Conservation (phyloP, 2,329 filamentous ascomycete genomes). For the Coniochaeta ligniaria region DNA sequence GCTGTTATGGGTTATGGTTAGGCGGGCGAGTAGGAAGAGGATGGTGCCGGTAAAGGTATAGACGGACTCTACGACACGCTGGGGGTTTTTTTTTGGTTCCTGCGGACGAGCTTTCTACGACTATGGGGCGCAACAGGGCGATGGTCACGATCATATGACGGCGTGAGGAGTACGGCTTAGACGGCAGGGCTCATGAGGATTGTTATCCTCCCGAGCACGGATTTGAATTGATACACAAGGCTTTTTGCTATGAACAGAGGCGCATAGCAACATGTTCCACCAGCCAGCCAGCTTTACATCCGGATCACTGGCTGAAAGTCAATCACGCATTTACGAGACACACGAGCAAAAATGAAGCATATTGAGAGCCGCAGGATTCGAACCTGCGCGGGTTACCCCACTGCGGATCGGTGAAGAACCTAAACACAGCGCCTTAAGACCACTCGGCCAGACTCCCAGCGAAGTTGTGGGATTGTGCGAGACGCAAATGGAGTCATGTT, state of each 20-base stretch:
- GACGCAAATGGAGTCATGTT: not conserved
- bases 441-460: not conserved
- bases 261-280: too few relatives aligned
- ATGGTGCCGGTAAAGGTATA: conserved; percentile 9
- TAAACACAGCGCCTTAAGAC: not conserved
- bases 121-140: too few relatives aligned
- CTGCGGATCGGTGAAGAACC: not conserved
- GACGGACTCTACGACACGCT: not conserved
- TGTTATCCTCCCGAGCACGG: too few relatives aligned
- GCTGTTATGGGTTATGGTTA: not conserved
- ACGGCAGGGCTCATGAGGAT: too few relatives aligned
- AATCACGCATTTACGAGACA: not conserved
- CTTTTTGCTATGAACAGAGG: too few relatives aligned
- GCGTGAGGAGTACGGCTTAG: not conserved
- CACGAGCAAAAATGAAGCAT: not conserved
- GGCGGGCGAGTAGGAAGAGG: conserved; percentile 7
- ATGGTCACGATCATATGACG: not conserved
- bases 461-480: not conserved
- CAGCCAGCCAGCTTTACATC: too few relatives aligned
- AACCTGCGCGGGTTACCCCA: not conserved
- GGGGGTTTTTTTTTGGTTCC: not conserved
- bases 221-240: too few relatives aligned
- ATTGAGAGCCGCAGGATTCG: not conserved
- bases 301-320: too few relatives aligned
- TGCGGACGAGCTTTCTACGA: too few relatives aligned